Base-by-base conservation (phyloP, 306 rosid genomes). In the Cucurbita ficifolia region DNA sequence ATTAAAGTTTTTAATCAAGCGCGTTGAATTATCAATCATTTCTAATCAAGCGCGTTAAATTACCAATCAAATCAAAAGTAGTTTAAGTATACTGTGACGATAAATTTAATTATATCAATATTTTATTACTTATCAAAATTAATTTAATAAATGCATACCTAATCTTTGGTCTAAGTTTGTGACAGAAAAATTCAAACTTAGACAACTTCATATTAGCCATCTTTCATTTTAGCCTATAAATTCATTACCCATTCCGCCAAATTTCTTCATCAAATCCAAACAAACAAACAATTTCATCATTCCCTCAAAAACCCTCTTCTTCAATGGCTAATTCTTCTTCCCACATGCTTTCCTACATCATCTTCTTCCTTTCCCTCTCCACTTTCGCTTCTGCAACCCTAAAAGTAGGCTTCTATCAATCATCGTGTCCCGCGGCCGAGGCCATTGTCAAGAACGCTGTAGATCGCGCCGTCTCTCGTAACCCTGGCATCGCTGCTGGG, bases 401-500 rank as follows among this genome's bases (percentile, higher is more conserved):
- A 0, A 18, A 45, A 54, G 76, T 56, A 4, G 85, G 76, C 8
- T 84, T 76, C 48, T 84, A 81, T 6, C 1, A 8, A 33, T 16
- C 65, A 43, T 70, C 67, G 19, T 81, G 87, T 46, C 85, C 85
- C 0, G n/a, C 49, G 6, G 83, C 83, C 0, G 83, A 81, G 60
- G 10, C 68, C 8, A 57, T 81, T 11, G 78, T 84, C 60, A 55
- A 62, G 22, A 74, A 76, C 19, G 79, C 63, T 9, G 85, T 79
- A 10, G 40, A 50, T 46, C 79, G 71, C 76, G 85, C 79, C 5
- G 83, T 79, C 72, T 76, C 81, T 29, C 19, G n/a, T 11, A 76
- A 84, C 48, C 76, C 81, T 0, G 78, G 81, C 79, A 19, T 84
- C 1, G 80, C 85, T 39, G 83, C 85, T 39, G 83, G 81, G 39